Base-by-base conservation (phyloP, 768 basidiomycete genomes). In the Termitomyces sp. region DNA sequence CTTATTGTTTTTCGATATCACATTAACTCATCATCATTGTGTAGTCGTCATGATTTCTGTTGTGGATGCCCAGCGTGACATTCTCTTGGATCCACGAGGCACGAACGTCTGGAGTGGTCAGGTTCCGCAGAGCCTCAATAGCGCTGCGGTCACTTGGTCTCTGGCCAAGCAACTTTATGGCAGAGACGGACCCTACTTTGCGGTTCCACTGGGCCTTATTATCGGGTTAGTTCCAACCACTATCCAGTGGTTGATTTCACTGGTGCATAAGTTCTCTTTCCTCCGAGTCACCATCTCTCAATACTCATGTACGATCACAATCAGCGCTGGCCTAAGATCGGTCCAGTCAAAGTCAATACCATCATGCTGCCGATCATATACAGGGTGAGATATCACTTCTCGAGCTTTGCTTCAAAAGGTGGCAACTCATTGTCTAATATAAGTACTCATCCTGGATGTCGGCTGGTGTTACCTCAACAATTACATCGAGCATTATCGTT, bases 31-130 rank as follows among this genome's bases (percentile, higher is more conserved):
- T 54, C 30, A 9, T 36, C n/a, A 55, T 5, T 20, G 48, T 36
- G 37, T 48, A 82, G 80, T 80, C 48, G 83, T 91, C 58, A 87
- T 83, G 82, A 68, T 80, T 13, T 81, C 81, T 14, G 70, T 84
- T 32, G 79, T 83, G 2, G 73, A 75, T 40, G 69, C 79, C 1
- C 84, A 85, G 62, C 79, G 82, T 10, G 79, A 84, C 30, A 71
- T 83, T 32, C 69, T 88, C 2, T 68, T 84, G 3, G 69, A 72
- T 52, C 79, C 83, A 0, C 69, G 69, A 4, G 85, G 86, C 27
- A 85, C 81, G 2, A 85, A 86, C 53, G 75, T 87, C 43, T 88
- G 85, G 85, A 78, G 78, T 58, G 83, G 83, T 0, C 81, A 84
- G 64, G 67, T 71, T 1, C 66, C 75, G 0, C 84, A 86, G 64